Percentiles rank a stretch among this genome's conserved stretches.
Conservation (phyloP, 2,329 filamentous ascomycete genomes). For the Neonectria magnoliae region DNA sequence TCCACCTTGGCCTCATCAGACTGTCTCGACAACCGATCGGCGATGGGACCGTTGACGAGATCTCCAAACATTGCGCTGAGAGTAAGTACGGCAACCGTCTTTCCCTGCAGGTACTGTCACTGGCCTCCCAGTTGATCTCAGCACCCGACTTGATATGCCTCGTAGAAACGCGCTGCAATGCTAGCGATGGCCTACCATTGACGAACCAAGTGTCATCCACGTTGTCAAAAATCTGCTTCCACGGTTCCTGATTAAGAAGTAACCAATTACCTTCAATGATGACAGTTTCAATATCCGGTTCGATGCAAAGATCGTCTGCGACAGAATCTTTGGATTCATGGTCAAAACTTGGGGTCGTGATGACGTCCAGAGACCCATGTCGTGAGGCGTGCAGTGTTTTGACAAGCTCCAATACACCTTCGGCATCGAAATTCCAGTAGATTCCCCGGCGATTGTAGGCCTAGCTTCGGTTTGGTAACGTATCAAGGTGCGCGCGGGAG, state of each 20-base stretch:
- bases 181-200: slow-evolving; percentile 4
- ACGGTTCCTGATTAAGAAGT: slow-evolving; percentile 5
- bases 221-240: not conserved
- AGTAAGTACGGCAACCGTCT: slow-evolving; percentile 56
- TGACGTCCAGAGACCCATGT: not conserved
- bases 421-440: slow-evolving; percentile 14
- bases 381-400: slow-evolving; percentile 3
- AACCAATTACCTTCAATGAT: slow-evolving; percentile 19
- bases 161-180: slow-evolving; percentile 1
- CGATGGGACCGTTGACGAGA: slow-evolving; percentile 48
- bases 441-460: slow-evolving; percentile 6
- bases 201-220: slow-evolving; percentile 19
- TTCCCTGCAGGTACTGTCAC: slow-evolving; percentile 15
- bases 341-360: slow-evolving; percentile 17
- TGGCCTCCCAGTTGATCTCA: slow-evolving; percentile 15
- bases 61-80: slow-evolving; percentile 58
- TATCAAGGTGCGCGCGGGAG: slow-evolving; percentile 4
- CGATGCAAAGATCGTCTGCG: slow-evolving; percentile 3
- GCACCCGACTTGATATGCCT: slow-evolving; percentile 11
- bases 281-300: slow-evolving; percentile 2
- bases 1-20: not conserved
- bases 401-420: not conserved
- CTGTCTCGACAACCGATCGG: slow-evolving; percentile 39
- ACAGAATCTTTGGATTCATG: slow-evolving; percentile 15
- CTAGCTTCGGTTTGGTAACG: slow-evolving; percentile 3